These are phyloP conservation scores for Suillus subluteus DNA, from an alignment of 768 basidiomycete genomes.

Conservation along the genomic window DNA sequence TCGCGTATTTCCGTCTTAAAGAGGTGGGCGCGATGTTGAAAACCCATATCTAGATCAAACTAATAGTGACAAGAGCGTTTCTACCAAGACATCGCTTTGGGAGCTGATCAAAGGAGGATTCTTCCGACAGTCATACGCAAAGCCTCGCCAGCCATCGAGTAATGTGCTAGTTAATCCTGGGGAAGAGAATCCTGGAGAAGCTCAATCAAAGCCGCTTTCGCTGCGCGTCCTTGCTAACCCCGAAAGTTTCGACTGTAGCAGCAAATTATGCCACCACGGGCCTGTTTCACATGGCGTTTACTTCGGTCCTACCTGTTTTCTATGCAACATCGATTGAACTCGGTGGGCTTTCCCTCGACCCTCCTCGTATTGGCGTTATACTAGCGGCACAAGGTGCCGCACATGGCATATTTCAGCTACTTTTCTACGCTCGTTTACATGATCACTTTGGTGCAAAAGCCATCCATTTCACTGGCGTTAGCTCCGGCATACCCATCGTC, in stretches of 20 bases:
- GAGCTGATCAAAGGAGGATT: not conserved
- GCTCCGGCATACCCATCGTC: constrained; percentile 34
- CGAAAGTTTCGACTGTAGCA: constrained; percentile 57
- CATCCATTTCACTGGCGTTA: constrained; percentile 32
- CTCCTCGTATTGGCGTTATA: constrained; percentile 35
- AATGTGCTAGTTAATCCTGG: not conserved
- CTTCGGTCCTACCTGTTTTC: constrained; percentile 44
- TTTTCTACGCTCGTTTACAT: constrained; percentile 62
- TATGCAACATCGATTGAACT: constrained; percentile 33
- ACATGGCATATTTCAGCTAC: constrained; percentile 53
- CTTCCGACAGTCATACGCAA: not conserved
- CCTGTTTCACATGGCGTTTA: constrained; percentile 65
- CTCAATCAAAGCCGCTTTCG: constrained; percentile 37
- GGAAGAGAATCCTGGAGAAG: not conserved
- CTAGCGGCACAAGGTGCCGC: constrained; percentile 29
- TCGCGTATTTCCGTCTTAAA: not conserved
- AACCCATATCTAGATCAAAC: not conserved
- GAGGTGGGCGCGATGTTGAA: not conserved
- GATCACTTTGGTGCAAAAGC: constrained; percentile 54
- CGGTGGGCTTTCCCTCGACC: constrained; percentile 31
- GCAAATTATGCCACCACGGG: constrained; percentile 64
- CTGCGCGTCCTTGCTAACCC: constrained; percentile 54
- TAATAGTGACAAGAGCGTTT: not conserved
- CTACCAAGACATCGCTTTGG: not conserved
- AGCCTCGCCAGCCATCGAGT: not conserved